Evolutionary conservation across 1,284 basidiomycete genomes (phyloP), one percentile per base, ranked within the genome.

Genomic region (Cutaneotrichosporon sp.): DNA sequence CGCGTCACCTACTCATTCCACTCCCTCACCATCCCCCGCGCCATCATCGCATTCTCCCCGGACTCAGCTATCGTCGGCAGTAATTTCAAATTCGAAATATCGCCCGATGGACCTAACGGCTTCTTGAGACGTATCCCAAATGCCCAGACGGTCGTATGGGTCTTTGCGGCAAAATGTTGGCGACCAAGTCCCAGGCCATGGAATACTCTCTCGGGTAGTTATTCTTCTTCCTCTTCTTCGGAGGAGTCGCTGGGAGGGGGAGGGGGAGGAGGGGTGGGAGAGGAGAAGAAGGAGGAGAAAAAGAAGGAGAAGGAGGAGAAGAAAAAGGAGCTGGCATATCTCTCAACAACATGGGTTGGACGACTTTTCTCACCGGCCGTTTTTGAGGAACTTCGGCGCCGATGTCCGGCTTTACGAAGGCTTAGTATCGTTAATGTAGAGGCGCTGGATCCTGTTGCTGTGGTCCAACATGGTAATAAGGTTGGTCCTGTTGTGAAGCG

Each of bases 21-120:
- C 55, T 22, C 21, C 18, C 16, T 53, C 22, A 22, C 38, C 22
- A 52, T 61, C 9, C 16, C 34, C n/a, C 36, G 55, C 36, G 55
- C 56, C 9, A 38, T 63, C 7, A 10, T 63, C n/a, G 53, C 58
- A n/a, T 18, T 63, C 18, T 36, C 22, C 7, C 57, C 62, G n/a
- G 64, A 65, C 30, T 22, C 49, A n/a, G 66, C 64, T 9, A 31
- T 56, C 4, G 66, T 65, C 8, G 66, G 66, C 16, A 57, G 46
- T 1, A 63, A 63, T 49, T 58, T 63, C 16, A 65, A 63, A 49
- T 65, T n/a, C 14, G 66, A 68, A 9, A 31, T 40, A 3, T 31
- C 53, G 21, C 53, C 61, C 6, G 34, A 34, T 4, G 61, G 61
- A 4, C 26, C 46, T 18, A 18, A 31, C 16, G 40, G 38, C 21